Evolutionary conservation across 2,329 filamentous ascomycete genomes (phyloP).

Genomic region (Alternaria angustiovoidea): DNA sequence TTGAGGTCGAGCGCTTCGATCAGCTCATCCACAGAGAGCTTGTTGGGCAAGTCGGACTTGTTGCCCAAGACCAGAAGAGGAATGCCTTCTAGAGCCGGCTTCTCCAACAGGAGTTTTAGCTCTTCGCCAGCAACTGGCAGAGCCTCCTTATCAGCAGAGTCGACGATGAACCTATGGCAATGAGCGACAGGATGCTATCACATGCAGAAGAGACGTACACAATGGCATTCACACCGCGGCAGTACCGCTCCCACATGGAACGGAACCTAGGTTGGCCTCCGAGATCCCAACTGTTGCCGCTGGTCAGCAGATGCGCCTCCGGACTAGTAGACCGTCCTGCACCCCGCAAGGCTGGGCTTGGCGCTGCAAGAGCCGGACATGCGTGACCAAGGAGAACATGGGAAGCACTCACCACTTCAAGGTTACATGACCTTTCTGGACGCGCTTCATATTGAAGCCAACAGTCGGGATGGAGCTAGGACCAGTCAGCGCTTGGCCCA

Average conservation of each 20-base stretch:
- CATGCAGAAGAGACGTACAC: slow-evolving; percentile 64
- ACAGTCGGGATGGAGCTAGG: slow-evolving; percentile 95
- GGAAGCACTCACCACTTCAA: slow-evolving; percentile 77
- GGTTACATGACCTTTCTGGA: slow-evolving; percentile 97
- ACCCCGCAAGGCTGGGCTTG: slow-evolving; percentile 45
- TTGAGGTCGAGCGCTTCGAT: slow-evolving; percentile 93
- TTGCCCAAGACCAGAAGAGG: slow-evolving; percentile 94
- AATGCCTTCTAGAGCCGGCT: slow-evolving; percentile 85
- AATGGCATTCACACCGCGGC: slow-evolving; percentile 95
- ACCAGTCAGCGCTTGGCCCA: slow-evolving; percentile 50
- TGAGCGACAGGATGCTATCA: slow-evolving; percentile 33
- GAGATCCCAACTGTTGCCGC: slow-evolving; percentile 79
- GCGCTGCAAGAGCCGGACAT: slow-evolving; percentile 47
- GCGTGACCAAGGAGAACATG: slow-evolving; percentile 45
- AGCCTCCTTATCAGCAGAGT: slow-evolving; percentile 85
- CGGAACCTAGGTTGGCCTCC: slow-evolving; percentile 96
- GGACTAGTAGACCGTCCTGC: slow-evolving; percentile 40
- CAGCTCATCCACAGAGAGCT: slow-evolving; percentile 90
- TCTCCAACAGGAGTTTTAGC: slow-evolving; percentile 86
- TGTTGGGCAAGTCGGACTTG: slow-evolving; percentile 93
- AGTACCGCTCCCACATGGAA: slow-evolving; percentile 99
- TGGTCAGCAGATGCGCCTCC: slow-evolving; percentile 48
- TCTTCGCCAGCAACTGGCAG: slow-evolving; percentile 89
- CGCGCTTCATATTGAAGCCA: slow-evolving; percentile 98
- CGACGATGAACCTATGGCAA: slow-evolving; percentile 81